phyloP scores from a whole-genome alignment of 2,329 filamentous ascomycete species.

The Apiospora hydei region DNA sequence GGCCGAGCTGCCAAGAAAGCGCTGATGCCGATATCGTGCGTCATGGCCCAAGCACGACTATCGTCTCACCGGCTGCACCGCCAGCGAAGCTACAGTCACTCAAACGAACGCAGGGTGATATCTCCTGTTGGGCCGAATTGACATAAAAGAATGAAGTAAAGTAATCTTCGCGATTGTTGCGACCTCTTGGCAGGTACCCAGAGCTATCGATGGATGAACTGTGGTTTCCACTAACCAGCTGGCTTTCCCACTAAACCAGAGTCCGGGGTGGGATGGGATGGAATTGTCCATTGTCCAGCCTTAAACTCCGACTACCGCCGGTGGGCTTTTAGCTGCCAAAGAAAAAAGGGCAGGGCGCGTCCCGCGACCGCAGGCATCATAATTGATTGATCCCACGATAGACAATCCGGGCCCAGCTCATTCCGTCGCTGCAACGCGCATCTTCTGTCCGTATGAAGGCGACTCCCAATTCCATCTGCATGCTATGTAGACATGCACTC shows the following conservation, averaged over 20 bases:
- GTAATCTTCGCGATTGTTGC: background rate
- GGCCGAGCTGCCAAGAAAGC: background rate
- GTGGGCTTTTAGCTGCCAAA: background rate
- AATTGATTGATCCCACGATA: background rate
- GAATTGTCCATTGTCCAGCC: background rate
- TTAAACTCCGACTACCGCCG: slow-evolving; percentile 17
- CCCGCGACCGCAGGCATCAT: background rate
- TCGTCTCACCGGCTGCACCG: background rate
- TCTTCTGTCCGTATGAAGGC: slow-evolving; percentile 36
- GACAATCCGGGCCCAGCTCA: background rate
- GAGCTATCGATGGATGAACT: background rate
- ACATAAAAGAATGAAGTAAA: background rate
- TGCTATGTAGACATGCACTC: slow-evolving; percentile 41
- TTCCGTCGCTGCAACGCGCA: background rate
- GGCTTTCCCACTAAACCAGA: background rate
- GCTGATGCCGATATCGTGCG: background rate
- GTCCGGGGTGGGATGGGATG: background rate
- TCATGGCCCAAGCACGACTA: background rate
- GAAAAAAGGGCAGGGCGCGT: background rate
- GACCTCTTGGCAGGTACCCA: background rate
- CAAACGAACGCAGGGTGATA: background rate
- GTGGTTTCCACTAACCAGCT: background rate
- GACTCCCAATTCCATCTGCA: slow-evolving; percentile 36
- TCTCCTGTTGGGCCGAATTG: background rate
- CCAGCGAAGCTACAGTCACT: background rate